These are phyloP conservation scores for Leccinum imitatum DNA, from an alignment of 768 basidiomycete species.

Conservation along the genomic window DNA sequence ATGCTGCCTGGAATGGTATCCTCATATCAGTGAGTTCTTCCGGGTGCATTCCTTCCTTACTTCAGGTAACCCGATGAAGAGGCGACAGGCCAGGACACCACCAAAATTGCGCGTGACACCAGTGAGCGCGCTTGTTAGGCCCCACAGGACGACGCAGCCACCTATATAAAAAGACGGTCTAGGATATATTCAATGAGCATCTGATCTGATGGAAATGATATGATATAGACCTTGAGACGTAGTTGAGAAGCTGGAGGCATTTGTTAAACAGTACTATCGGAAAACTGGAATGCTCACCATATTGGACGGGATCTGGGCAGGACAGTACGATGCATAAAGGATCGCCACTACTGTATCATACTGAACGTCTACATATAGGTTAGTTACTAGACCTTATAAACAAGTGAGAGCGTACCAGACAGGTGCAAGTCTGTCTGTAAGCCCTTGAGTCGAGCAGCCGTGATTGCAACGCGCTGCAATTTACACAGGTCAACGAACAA, in stretches of 20 bases:
- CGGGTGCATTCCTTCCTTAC: background rate
- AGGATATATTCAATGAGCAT: background rate
- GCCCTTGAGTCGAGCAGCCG: conserved; percentile 1
- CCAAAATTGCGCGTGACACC: background rate
- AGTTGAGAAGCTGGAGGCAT: background rate
- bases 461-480: conserved; percentile 1
- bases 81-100: background rate
- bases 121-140: background rate
- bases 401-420: background rate
- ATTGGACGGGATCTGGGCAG: background rate
- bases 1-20: background rate
- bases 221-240: background rate
- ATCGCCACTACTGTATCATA: conserved; percentile 1
- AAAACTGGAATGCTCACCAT: background rate
- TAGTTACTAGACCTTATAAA: background rate
- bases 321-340: conserved; percentile 1
- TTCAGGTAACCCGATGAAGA: conserved; percentile 1
- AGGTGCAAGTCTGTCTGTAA: background rate
- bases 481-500: background rate
- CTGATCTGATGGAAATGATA: background rate
- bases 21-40: background rate
- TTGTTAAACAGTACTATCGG: background rate
- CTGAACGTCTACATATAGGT: background rate
- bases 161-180: background rate
- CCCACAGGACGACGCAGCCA: background rate